phyloP scores from a whole-genome alignment of 371 early-diverging fungal genomes.

The Syncephalastrum sp. region DNA sequence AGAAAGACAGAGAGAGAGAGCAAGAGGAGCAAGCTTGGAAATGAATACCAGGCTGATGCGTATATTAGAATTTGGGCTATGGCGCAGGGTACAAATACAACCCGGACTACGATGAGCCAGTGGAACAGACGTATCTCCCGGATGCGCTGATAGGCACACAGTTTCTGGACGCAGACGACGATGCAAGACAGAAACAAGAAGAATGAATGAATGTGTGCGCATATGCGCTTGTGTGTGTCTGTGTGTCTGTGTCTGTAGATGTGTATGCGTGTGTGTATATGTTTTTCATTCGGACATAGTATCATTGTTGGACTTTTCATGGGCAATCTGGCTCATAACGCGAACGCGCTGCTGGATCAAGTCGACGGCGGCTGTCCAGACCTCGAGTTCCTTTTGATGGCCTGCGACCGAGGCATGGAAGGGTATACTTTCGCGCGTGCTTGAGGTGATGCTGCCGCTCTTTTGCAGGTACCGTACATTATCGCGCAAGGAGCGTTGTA shows the following conservation, averaged over 20 bases:
- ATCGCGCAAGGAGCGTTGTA: conserved; percentile 40
- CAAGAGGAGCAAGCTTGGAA: too few species aligned
- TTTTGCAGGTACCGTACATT: conserved; percentile 37
- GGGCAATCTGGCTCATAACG: conserved; percentile 29
- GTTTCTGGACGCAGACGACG: conserved; percentile 48
- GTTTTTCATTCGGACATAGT: neutral
- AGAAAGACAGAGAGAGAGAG: neutral
- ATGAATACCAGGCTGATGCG: too few species aligned
- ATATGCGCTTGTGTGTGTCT: neutral
- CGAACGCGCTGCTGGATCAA: conserved; percentile 34
- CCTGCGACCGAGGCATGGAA: conserved; percentile 39
- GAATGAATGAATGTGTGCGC: conserved; percentile 2
- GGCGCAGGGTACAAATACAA: conserved; percentile 82
- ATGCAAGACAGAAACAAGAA: neutral
- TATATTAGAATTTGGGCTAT: conserved; percentile 60
- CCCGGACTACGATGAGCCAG: conserved; percentile 72
- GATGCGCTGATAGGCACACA: conserved; percentile 51
- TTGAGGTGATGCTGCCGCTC: conserved; percentile 34
- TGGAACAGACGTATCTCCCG: conserved; percentile 80
- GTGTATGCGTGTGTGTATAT: too few species aligned
- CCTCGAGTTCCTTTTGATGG: conserved; percentile 41
- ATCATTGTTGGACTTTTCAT: conserved; percentile 1
- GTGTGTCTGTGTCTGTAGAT: too few species aligned
- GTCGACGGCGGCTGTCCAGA: conserved; percentile 40
- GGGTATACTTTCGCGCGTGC: conserved; percentile 41